Evolutionary conservation across 441 rosid species (phyloP), one percentile per base, ranked within the genome.

Genomic region (Pelargonium myrrhifolium): DNA sequence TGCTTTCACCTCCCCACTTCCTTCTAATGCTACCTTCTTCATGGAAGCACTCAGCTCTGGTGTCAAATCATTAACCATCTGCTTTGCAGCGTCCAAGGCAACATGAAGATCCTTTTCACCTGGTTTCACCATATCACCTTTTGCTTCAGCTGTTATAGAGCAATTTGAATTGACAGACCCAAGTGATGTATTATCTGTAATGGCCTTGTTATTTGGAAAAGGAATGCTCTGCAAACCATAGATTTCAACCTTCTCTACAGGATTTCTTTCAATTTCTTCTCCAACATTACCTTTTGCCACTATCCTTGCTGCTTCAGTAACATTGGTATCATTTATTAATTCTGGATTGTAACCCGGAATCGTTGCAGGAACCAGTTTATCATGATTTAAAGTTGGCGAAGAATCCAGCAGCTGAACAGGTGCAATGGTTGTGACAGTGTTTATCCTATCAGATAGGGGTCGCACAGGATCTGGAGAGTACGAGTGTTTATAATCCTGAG

Each of bases 1-100:
- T 63, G 79, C 79, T 84, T 87, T 87, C 64, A 80, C 86, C 78
- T 78, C 97, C 67, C 81, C 92, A 71, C 83, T 88, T 76, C 85
- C 92, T 87, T 88, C 90, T 68, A 91, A 68, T 71, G 98, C 93
- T 53, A 89, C 94, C 66, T 75, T 87, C 72, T 84, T 88, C 62
- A 82, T 84, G 65, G 96, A 82, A 73, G 87, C 90, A 70, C 61
- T 15, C 22, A 55, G 61, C 61, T 55, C 61, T 24, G 96, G 89
- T 43, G 85, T 86, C 74, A 85, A 76, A 62, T 66, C 71, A 64
- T 73, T 75, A 72, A 77, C 78, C 62, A 87, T 84, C 51, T 76
- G 75, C 78, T 81, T 82, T 9, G 60, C 71, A 67, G 77, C 83
- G 74, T 76, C 88, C 28, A 73, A 73, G 76, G 68, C 60, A 45